A percentile compares a stretch with the other conserved stretches of the same genome.
These are phyloP conservation scores for Purpureocillium lavendulum DNA, from an alignment of 2,329 filamentous ascomycete genomes.

Conservation along the genomic window DNA sequence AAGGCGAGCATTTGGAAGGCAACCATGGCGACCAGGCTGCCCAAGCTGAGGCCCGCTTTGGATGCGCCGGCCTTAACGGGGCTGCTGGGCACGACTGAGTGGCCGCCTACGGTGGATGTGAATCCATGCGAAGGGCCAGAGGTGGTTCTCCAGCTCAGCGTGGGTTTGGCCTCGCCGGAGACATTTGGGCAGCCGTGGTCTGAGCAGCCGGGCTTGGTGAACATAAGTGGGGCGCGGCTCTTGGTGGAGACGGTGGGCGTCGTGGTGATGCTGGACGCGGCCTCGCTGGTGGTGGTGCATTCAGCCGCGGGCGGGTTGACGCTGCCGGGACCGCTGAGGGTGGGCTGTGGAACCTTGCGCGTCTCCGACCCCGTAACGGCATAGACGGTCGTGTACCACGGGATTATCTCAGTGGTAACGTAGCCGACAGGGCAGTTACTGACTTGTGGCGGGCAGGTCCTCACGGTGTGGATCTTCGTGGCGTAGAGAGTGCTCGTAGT, in stretches of 20 bases:
- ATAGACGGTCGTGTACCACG: slow-evolving; percentile 28
- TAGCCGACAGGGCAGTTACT: slow-evolving; percentile 36
- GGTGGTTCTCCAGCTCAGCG: slow-evolving; percentile 6
- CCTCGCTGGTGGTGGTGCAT: neutral
- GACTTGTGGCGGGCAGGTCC: slow-evolving; percentile 41
- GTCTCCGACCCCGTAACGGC: slow-evolving; percentile 16
- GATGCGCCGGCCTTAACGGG: slow-evolving; percentile 40
- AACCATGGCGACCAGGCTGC: slow-evolving; percentile 15
- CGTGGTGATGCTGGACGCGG: neutral
- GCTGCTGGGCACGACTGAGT: slow-evolving; percentile 14
- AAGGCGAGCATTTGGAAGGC: slow-evolving; percentile 18
- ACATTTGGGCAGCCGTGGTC: slow-evolving; percentile 12
- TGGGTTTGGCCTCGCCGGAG: slow-evolving; percentile 11
- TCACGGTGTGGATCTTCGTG: slow-evolving; percentile 45
- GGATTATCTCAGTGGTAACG: slow-evolving; percentile 23
- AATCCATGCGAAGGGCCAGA: slow-evolving; percentile 8
- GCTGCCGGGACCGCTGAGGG: slow-evolving; percentile 1
- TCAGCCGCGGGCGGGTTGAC: neutral
- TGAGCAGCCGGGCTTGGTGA: slow-evolving; percentile 13
- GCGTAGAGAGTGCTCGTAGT: slow-evolving; percentile 37
- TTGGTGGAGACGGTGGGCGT: slow-evolving; percentile 6
- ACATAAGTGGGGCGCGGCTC: slow-evolving; percentile 12
- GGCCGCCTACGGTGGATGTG: no score
- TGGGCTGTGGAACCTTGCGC: slow-evolving; percentile 8
- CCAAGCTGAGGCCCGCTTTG: slow-evolving; percentile 14